These are phyloP conservation scores for Alternaria gaisen DNA, from an alignment of 2,329 filamentous ascomycete species.

Conservation along the genomic window DNA sequence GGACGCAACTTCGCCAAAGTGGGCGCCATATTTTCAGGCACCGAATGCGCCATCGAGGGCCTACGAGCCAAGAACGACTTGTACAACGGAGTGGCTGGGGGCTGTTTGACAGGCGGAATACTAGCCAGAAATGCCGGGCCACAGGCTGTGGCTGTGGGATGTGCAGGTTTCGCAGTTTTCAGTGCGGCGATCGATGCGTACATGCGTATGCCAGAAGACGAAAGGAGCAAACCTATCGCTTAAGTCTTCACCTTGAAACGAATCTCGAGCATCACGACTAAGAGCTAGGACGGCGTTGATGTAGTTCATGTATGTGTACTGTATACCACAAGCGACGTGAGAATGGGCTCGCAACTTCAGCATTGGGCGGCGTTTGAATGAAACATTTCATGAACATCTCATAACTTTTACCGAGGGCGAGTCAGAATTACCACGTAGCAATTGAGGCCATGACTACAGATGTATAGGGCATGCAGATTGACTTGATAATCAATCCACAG, in stretches of 20 bases:
- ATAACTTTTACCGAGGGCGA: background rate
- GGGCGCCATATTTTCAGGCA: slow-evolving; percentile 87
- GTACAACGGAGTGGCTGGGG: slow-evolving; percentile 84
- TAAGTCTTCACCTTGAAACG: slow-evolving; percentile 16
- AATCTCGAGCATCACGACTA: background rate
- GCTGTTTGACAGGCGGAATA: slow-evolving; percentile 90
- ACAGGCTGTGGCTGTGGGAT: slow-evolving; percentile 86
- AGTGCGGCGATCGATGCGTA: slow-evolving; percentile 90
- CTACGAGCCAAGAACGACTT: slow-evolving; percentile 92
- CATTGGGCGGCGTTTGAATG: slow-evolving; percentile 34
- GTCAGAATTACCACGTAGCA: background rate
- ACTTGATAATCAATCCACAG: background rate
- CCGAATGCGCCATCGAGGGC: slow-evolving; percentile 95
- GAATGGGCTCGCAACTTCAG: slow-evolving; percentile 20
- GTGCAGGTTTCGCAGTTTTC: slow-evolving; percentile 93
- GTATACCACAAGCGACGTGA: slow-evolving; percentile 20
- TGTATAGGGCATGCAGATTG: background rate
- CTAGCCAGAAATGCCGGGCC: slow-evolving; percentile 87
- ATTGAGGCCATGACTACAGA: background rate
- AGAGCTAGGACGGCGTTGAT: background rate
- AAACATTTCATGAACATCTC: background rate
- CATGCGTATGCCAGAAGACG: slow-evolving; percentile 65
- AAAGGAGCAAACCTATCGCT: slow-evolving; percentile 51
- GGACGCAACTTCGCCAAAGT: slow-evolving; percentile 96
- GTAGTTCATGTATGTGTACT: slow-evolving; percentile 23